Evolutionary conservation across 2,329 filamentous ascomycete species (phyloP), one percentile per base, ranked within the genome.

Genomic region (Cordyceps farinosa): DNA sequence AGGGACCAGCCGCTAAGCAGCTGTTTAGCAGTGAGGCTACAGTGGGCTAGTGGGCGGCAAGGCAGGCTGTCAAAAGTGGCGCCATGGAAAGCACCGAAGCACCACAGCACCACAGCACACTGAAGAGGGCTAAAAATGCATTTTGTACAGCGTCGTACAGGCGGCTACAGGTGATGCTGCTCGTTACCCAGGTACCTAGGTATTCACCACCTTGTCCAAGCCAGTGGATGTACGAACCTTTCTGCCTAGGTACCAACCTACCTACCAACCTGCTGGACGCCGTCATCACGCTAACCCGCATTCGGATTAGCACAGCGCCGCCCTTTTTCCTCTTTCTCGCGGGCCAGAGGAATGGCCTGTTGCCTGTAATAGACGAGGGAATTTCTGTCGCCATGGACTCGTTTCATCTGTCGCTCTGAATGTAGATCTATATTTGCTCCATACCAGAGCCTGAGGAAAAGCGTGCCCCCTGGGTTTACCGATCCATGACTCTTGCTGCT

Each of bases 321-420:
- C 44, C 44, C 42, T 58, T 47, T 57, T 2, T n/a, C 29, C 2
- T 6, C 11, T 27, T 3, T 47, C 30, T 22, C 22, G 22, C 22
- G 11, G 42, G 13, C 29, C n/a, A 27, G n/a, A 47, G 54, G 40
- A 57, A 57, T 47, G 42, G 42, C n/a, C 47, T 57, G 27, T 13
- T 29, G 27, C 52, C 32, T 30, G 36, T 48, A 47, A 48, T 58
- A 48, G 44, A 11, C 44, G 32, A 38, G 55, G 34, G 32, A 36
- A 48, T 30, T 48, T 48, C 1, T 10, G 32, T 8, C 55, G 42
- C 17, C 17, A 34, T 48, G n/a, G 30, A 32, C 55, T 5, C 29
- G 44, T 48, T 58, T 58, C 55, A 58, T 38, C 42, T 48, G 22
- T 48, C 32, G 38, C 38, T 40, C 32, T 48, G 13, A n/a, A 48